phyloP scores from a whole-genome alignment of 352 stramenopile species.

The Phytophthora crassamura region DNA sequence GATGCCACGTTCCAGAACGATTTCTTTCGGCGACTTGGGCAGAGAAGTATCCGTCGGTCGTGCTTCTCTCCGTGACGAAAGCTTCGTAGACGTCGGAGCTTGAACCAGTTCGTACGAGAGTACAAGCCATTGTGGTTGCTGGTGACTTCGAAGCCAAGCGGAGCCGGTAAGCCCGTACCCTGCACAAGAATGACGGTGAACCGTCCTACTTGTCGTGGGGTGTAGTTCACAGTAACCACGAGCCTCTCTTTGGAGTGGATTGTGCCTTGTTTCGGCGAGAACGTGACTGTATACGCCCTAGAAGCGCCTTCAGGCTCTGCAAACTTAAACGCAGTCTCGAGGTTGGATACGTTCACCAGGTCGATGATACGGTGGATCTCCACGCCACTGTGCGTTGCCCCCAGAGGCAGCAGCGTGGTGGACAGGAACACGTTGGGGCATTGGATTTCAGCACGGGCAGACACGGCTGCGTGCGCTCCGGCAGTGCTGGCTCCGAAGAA shows the following conservation, averaged over 20 bases:
- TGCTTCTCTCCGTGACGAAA: too few species aligned
- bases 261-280: too few species aligned
- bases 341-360: constrained; percentile 85
- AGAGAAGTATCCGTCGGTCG: constrained; percentile 13
- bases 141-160: constrained; percentile 66
- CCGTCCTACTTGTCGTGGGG: constrained; percentile 48
- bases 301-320: constrained; percentile 64
- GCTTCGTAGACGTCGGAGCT: not conserved
- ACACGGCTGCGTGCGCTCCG: constrained; percentile 31
- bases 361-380: constrained; percentile 49
- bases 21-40: constrained; percentile 47
- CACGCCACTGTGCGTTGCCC: constrained; percentile 74
- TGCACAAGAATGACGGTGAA: constrained; percentile 67
- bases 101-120: constrained; percentile 76
- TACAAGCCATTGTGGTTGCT: constrained; percentile 71
- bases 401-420: constrained; percentile 51
- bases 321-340: constrained; percentile 80
- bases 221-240: too few species aligned
- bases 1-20: constrained; percentile 49
- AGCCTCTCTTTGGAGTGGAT: too few species aligned
- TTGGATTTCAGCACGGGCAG: constrained; percentile 76
- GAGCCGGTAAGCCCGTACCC: constrained; percentile 56
- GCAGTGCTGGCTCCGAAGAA: constrained; percentile 24
- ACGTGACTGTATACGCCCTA: constrained; percentile 53
- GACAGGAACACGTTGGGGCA: constrained; percentile 74